Conservation (phyloP, 73 alveolate species). For the Stentor coeruleus region DNA sequence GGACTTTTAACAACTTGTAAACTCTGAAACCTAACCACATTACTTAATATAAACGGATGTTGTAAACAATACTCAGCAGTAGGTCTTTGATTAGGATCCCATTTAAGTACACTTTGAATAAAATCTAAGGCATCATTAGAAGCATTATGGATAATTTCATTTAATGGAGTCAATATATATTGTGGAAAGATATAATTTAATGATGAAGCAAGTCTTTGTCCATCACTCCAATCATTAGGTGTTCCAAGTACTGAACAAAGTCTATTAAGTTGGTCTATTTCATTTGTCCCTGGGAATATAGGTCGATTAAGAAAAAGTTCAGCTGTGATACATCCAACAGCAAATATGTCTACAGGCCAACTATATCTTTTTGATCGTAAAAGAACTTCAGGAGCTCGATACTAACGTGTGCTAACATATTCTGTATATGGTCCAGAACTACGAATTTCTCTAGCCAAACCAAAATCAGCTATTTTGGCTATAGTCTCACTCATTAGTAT, state of each 20-base stretch:
- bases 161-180: slow-evolving; percentile 57
- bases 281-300: slow-evolving; percentile 83
- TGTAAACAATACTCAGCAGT: slow-evolving; percentile 35
- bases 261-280: slow-evolving; percentile 24
- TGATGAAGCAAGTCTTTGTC: slow-evolving; percentile 77
- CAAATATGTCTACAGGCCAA: slow-evolving; percentile 24
- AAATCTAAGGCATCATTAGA: slow-evolving; percentile 90
- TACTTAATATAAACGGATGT: slow-evolving; percentile 55
- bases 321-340: slow-evolving; percentile 80
- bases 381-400: slow-evolving; percentile 97
- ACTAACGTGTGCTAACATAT: slow-evolving; percentile 99
- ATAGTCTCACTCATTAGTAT: slow-evolving; percentile 78
- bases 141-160: slow-evolving; percentile 73
- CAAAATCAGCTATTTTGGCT: slow-evolving; percentile 99
- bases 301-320: slow-evolving; percentile 95
- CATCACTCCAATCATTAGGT: slow-evolving; percentile 97
- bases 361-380: background rate
- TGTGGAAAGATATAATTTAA: slow-evolving; percentile 77
- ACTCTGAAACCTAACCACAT: background rate
- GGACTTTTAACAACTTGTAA: background rate
- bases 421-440: slow-evolving; percentile 99
- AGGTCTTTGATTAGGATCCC: slow-evolving; percentile 96
- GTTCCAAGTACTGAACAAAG: slow-evolving; percentile 98
- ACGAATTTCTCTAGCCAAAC: slow-evolving; percentile 98
- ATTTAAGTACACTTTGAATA: slow-evolving; percentile 71